Evolutionary conservation across 768 basidiomycete genomes (phyloP), one percentile per base, ranked within the genome.

Genomic region (Tricholoma sp.): DNA sequence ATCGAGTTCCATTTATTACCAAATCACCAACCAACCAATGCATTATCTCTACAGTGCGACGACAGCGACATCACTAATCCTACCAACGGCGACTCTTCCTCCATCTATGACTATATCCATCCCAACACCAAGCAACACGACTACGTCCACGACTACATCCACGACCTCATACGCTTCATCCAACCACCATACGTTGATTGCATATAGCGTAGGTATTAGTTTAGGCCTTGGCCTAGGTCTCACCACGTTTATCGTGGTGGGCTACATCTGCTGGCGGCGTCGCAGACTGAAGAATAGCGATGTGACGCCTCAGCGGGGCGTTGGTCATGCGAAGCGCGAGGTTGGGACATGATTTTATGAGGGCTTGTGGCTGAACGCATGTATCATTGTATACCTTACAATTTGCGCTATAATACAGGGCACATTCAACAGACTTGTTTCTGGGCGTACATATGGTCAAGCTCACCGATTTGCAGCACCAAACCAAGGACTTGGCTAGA

Each of bases 61-160:
- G 20, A 32, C 58, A 69, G 65, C 54, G 24, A 60, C 67, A n/a
- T 66, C 72, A 11, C 66, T 66, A 0, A 61, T 76, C 17, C 66
- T 76, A 32, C 75, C 75, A 24, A 66, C 71, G 6, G 57, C 62
- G 55, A 73, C 74, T 0, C 66, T 76, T 9, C 75, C 75, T 0
- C 64, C 72, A 1, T 67, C 72, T 1, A 65, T 68, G 20, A 63
- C 71, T n/a, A 62, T 74, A 12, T 73, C 73, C 50, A 32, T 53
- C 11, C 56, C 55, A 33, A 49, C 47, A 53, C 17, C 42, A 36
- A 48, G 32, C 11, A 52, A 4, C 18, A 53, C 55, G 13, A 41
- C 54, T 12, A 45, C 50, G 15, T 55, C 61, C 13, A 41, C 34
- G n/a, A 42, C 58, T 20, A 24, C 52, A 12, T 10, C 42, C 28